Evolutionary conservation across 345 rosid genomes (phyloP), one percentile per base, ranked within the genome.

Genomic region (Hibiscus syriacus): DNA sequence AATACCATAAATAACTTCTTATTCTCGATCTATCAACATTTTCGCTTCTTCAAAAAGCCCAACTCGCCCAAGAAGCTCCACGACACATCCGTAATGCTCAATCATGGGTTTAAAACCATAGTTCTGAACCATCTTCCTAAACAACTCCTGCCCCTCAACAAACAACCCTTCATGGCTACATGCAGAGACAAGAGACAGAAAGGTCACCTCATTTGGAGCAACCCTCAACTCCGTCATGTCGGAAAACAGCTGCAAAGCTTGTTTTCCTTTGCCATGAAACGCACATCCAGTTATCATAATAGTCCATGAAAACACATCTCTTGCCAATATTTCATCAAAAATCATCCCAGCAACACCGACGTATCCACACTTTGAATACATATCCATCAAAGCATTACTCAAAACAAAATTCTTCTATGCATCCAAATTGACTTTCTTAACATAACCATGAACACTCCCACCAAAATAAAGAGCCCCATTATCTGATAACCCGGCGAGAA

Each of bases 61-160:
- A 13, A 77, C 81, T 34, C 81, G 74, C 30, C 80, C 74, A 27
- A 69, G 73, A 72, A 80, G 70, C 67, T 80, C 83, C 27, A 77
- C 69, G 34, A 77, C 14, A 57, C 81, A 80, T 34, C 77, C 79
- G 36, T 69, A 80, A 52, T 80, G 81, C 74, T 74, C 70, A 52
- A 74, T 66, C 53, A 36, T 65, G n/a, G 81, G 81, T 59, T 66
- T 56, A 17, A 80, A n/a, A 22, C 68, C 70, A 68, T 60, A 80
- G 43, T 34, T 20, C 13, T 30, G 34, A 45, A 66, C 62, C 84
- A 80, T 80, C 45, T 41, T 67, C 22, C 63, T 22, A 55, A 80
- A 77, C 65, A 63, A 56, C 25, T 29, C 56, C 34, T 45, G 59
- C 22, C 79, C 84, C 67, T 77, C 63, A 6, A 36, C 39, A 26